phyloP scores from a whole-genome alignment of 2,329 filamentous ascomycete species.

The Chaetomium sp. region DNA sequence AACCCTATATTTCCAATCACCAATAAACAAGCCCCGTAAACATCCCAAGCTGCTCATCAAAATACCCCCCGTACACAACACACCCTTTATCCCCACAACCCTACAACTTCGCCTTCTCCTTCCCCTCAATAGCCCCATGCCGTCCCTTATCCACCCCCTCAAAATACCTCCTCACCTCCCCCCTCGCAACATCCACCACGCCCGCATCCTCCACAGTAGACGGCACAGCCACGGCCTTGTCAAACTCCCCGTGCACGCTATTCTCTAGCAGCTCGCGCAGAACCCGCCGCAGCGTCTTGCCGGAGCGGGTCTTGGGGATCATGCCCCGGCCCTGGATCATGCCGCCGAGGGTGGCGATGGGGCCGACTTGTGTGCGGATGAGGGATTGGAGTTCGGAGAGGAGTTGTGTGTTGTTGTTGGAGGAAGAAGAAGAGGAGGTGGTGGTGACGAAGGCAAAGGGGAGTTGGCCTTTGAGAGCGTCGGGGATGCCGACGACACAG shows the following conservation, averaged over 20 bases:
- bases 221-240: slow-evolving; percentile 66
- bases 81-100: too few relatives aligned
- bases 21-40: too few relatives aligned
- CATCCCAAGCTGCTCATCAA: too few relatives aligned
- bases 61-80: too few relatives aligned
- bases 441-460: slow-evolving; percentile 82
- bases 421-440: slow-evolving; percentile 39
- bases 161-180: slow-evolving; percentile 72
- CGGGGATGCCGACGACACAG: slow-evolving; percentile 80
- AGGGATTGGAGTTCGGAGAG: slow-evolving; percentile 60
- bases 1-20: too few relatives aligned
- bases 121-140: slow-evolving; percentile 39
- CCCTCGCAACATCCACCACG: slow-evolving; percentile 67
- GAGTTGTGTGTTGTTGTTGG: slow-evolving; percentile 29
- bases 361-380: slow-evolving; percentile 75
- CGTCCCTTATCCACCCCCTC: slow-evolving; percentile 35
- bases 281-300: slow-evolving; percentile 80
- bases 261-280: slow-evolving; percentile 80
- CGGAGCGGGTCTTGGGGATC: slow-evolving; percentile 88
- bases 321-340: slow-evolving; percentile 79
- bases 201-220: slow-evolving; percentile 77
- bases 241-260: slow-evolving; percentile 65
- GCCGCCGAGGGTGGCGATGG: slow-evolving; percentile 78
- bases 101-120: slow-evolving; percentile 12
- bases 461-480: slow-evolving; percentile 79